These are phyloP conservation scores for Hortaea sp. DNA, from an alignment of 2,329 filamentous ascomycete genomes.

Conservation along the genomic window DNA sequence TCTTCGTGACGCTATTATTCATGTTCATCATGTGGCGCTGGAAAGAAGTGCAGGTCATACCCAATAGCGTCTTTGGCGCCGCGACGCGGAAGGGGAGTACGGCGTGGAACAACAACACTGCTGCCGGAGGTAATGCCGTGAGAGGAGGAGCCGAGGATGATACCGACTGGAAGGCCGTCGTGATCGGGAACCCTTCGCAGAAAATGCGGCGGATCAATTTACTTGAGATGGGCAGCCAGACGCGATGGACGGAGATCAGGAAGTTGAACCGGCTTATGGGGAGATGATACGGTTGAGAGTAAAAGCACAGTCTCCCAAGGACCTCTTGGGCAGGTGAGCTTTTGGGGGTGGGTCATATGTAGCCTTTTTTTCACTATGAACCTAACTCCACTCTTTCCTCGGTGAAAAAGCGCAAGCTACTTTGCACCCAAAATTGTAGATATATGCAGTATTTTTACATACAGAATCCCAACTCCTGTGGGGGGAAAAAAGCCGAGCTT, in stretches of 20 bases:
- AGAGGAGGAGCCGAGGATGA: conserved; percentile 33
- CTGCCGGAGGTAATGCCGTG: too few species aligned
- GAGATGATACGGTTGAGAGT: neutral
- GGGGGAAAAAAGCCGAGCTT: too few species aligned
- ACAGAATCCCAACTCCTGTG: too few species aligned
- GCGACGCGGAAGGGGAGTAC: conserved; percentile 36
- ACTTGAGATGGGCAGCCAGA: conserved; percentile 58
- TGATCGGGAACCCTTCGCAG: conserved; percentile 62
- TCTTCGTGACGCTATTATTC: conserved; percentile 54
- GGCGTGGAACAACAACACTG: conserved; percentile 29
- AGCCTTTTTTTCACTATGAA: too few species aligned
- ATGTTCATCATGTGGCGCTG: conserved; percentile 54
- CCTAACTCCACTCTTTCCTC: too few species aligned
- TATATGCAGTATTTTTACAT: too few species aligned
- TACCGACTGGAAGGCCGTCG: conserved; percentile 56
- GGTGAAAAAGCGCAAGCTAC: too few species aligned
- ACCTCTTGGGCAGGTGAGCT: too few species aligned
- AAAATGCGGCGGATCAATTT: conserved; percentile 61
- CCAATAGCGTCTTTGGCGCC: conserved; percentile 41
- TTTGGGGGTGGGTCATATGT: too few species aligned
- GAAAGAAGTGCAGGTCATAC: conserved; percentile 58
- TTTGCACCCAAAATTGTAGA: too few species aligned
- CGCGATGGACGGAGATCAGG: conserved; percentile 62
- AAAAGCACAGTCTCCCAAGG: neutral
- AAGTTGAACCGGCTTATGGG: conserved; percentile 33